These are phyloP conservation scores for Cystobasidium tubakii DNA, from an alignment of 768 basidiomycete genomes.

Conservation along the genomic window DNA sequence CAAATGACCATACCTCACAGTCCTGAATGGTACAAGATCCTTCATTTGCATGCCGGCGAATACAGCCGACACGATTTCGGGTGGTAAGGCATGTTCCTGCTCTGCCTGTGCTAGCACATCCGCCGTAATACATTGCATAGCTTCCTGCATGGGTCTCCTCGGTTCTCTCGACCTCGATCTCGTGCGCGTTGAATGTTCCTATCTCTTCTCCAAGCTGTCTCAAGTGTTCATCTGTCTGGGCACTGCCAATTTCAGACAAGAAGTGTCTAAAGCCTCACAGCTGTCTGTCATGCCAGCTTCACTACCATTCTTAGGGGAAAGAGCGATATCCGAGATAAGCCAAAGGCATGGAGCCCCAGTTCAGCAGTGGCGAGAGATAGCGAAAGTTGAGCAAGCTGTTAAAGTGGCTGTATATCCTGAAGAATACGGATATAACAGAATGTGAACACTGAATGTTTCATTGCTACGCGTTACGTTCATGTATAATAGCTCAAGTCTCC, in stretches of 20 bases:
- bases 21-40: not conserved
- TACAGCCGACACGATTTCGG: not conserved
- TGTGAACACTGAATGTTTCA: no score
- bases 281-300: not conserved
- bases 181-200: not conserved
- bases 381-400: not conserved
- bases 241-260: not conserved
- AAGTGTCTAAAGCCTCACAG: not conserved
- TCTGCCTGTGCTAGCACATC: not conserved
- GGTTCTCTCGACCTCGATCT: conserved; percentile 6
- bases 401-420: no score
- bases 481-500: no score
- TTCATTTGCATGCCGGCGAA: not conserved
- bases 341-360: not conserved
- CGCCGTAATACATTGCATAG: not conserved
- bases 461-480: no score
- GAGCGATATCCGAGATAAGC: not conserved
- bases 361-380: not conserved
- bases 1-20: not conserved
- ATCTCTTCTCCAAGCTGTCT: no score
- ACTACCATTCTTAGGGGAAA: not conserved
- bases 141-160: not conserved
- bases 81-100: not conserved
- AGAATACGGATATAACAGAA: no score
- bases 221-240: not conserved